These are phyloP conservation scores for Oryza glumipatula DNA, from an alignment of 176 grass and related monocot genomes.

Conservation along the genomic window DNA sequence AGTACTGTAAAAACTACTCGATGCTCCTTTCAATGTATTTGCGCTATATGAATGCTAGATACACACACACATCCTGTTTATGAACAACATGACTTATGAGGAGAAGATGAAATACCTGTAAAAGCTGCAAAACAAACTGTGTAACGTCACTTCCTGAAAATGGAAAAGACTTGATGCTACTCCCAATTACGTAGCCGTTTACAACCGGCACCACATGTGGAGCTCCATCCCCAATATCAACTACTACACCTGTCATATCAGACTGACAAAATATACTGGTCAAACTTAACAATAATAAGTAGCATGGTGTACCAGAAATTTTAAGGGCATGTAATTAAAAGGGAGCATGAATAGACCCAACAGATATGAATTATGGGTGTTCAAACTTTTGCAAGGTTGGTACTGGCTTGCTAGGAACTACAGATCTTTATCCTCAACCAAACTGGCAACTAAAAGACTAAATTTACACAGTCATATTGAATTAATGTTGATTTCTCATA, in stretches of 20 bases:
- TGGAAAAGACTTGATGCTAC: constrained; percentile 98
- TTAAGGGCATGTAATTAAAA: not conserved
- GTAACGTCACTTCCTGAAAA: constrained; percentile 83
- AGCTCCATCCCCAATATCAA: constrained; percentile 95
- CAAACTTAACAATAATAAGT: constrained; percentile 48
- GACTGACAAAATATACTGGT: constrained; percentile 77
- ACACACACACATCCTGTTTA: constrained; percentile 15
- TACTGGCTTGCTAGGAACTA: not conserved
- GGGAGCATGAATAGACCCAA: not conserved
- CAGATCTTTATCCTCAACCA: not conserved
- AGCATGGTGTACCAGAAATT: constrained; percentile 29
- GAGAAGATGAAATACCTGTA: constrained; percentile 63
- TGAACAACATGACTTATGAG: constrained; percentile 10
- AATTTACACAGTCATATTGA: not conserved
- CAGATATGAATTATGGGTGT: not conserved
- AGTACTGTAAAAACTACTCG: not conserved
- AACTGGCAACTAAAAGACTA: not conserved
- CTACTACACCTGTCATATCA: constrained; percentile 99
- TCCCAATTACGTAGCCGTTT: constrained; percentile 96
- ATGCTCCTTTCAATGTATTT: constrained; percentile 33
- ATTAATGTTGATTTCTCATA: constrained; percentile 14
- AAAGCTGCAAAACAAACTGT: constrained; percentile 84
- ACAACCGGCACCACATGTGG: constrained; percentile 92
- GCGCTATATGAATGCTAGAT: not conserved
- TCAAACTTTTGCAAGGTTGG: not conserved